phyloP scores from a whole-genome alignment of 192 early-diverging fungal species.

The Backusella luteola region DNA sequence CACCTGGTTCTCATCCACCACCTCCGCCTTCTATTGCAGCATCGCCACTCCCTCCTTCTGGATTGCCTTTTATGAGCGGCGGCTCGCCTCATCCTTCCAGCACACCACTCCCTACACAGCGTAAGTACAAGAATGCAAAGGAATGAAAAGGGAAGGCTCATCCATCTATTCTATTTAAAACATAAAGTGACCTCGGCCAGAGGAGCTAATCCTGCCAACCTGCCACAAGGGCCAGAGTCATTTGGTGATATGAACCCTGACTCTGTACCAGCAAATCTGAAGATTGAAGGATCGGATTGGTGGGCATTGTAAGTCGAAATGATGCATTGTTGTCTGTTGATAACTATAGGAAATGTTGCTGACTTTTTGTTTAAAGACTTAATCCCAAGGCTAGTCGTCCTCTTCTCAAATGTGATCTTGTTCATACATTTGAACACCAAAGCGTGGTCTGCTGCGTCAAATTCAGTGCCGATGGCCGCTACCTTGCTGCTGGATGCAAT shows the following conservation, averaged over 20 bases:
- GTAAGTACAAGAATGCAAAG: neutral
- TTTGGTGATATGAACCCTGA: constrained; percentile 80
- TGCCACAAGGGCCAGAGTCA: neutral
- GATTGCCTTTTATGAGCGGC: constrained; percentile 11
- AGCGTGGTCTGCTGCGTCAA: constrained; percentile 97
- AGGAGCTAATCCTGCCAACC: neutral
- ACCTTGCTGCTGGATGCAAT: constrained; percentile 94
- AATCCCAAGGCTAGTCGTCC: constrained; percentile 63
- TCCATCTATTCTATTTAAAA: neutral
- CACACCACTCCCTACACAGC: constrained; percentile 15
- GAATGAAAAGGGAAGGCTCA: neutral
- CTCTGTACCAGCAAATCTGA: constrained; percentile 65
- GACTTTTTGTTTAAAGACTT: constrained; percentile 27
- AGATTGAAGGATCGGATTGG: constrained; percentile 85
- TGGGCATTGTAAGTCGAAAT: constrained; percentile 61
- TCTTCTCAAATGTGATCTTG: constrained; percentile 58
- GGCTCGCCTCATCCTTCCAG: constrained; percentile 7
- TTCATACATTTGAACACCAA: constrained; percentile 53
- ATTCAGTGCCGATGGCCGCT: constrained; percentile 90
- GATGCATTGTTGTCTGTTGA: neutral
- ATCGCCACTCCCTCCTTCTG: constrained; percentile 14
- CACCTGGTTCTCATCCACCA: constrained; percentile 12
- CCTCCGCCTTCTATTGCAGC: neutral
- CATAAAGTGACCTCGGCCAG: constrained; percentile 9
- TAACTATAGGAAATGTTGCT: neutral